phyloP scores from a whole-genome alignment of 768 basidiomycete species.

The Mycena indigotica region DNA sequence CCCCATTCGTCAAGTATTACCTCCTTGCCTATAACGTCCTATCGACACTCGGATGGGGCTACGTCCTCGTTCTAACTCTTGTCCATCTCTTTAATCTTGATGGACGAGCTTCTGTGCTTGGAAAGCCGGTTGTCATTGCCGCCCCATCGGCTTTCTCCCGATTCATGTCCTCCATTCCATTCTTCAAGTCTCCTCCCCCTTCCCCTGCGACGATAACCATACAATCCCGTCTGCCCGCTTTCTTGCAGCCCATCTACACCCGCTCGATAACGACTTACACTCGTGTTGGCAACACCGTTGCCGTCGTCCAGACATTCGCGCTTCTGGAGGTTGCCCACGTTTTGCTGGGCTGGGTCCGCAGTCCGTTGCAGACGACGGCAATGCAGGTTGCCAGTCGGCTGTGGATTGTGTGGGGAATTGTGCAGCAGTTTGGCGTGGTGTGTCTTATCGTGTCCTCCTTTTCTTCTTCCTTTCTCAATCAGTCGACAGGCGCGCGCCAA shows the following conservation, averaged over 20 bases:
- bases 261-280: slow-evolving; percentile 61
- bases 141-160: slow-evolving; percentile 42
- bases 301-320: slow-evolving; percentile 82
- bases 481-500: slow-evolving; percentile 58
- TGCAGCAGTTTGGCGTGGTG: slow-evolving; percentile 63
- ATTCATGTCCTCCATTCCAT: slow-evolving; percentile 38
- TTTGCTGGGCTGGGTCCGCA: slow-evolving; percentile 75
- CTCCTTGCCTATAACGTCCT: slow-evolving; percentile 77
- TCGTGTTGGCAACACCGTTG: slow-evolving; percentile 61
- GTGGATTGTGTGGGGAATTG: slow-evolving; percentile 84
- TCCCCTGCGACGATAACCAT: slow-evolving; percentile 27
- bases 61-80: slow-evolving; percentile 62
- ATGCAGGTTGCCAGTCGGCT: slow-evolving; percentile 83
- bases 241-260: slow-evolving; percentile 46
- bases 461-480: background rate
- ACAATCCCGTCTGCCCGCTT: slow-evolving; percentile 41
- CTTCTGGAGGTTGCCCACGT: slow-evolving; percentile 84
- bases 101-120: slow-evolving; percentile 36
- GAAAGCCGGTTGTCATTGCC: slow-evolving; percentile 24
- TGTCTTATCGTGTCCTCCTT: slow-evolving; percentile 27
- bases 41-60: slow-evolving; percentile 75
- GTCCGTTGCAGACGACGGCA: slow-evolving; percentile 70
- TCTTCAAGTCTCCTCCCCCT: slow-evolving; percentile 35
- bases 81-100: slow-evolving; percentile 51
- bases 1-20: slow-evolving; percentile 52